Evolutionary conservation across 2,329 filamentous ascomycete genomes (phyloP).

Genomic region (Fusarium oxysporum): DNA sequence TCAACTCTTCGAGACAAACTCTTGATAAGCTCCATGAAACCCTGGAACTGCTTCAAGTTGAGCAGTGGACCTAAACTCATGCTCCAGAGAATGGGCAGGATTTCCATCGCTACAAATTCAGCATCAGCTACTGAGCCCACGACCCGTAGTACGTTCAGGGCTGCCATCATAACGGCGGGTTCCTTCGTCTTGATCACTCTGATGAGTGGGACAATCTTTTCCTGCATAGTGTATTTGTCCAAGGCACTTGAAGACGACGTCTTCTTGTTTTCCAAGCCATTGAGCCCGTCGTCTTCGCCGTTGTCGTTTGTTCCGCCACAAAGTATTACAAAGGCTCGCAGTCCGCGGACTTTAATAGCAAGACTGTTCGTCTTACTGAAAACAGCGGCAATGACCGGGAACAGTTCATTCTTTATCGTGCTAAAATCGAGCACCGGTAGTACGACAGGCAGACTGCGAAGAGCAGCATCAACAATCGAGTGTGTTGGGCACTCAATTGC

Average conservation of each 20-base stretch:
- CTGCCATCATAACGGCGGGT: slow-evolving; percentile 96
- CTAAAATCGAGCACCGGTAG: slow-evolving; percentile 92
- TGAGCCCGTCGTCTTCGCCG: slow-evolving; percentile 75
- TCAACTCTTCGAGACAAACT: slow-evolving; percentile 83
- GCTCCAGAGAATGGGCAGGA: slow-evolving; percentile 88
- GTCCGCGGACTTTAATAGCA: slow-evolving; percentile 90
- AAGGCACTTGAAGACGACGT: slow-evolving; percentile 79
- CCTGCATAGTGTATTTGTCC: slow-evolving; percentile 98
- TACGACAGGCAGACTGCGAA: slow-evolving; percentile 82
- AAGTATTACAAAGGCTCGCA: slow-evolving; percentile 90
- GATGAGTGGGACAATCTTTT: slow-evolving; percentile 92
- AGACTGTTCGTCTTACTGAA: slow-evolving; percentile 95
- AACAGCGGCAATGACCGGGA: slow-evolving; percentile 88
- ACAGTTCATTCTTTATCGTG: slow-evolving; percentile 96
- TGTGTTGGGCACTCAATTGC: slow-evolving; percentile 92
- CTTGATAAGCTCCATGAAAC: slow-evolving; percentile 91
- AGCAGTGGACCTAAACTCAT: slow-evolving; percentile 93
- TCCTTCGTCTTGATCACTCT: slow-evolving; percentile 98
- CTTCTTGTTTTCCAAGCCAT: slow-evolving; percentile 76
- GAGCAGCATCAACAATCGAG: slow-evolving; percentile 85
- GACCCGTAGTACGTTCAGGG: slow-evolving; percentile 84
- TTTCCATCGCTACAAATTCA: slow-evolving; percentile 92
- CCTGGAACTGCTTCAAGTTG: slow-evolving; percentile 86
- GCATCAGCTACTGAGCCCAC: slow-evolving; percentile 85
- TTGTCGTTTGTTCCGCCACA: slow-evolving; percentile 77